Conservation (phyloP, 495 filamentous ascomycete genomes). For the Glarea lozoyensis region DNA sequence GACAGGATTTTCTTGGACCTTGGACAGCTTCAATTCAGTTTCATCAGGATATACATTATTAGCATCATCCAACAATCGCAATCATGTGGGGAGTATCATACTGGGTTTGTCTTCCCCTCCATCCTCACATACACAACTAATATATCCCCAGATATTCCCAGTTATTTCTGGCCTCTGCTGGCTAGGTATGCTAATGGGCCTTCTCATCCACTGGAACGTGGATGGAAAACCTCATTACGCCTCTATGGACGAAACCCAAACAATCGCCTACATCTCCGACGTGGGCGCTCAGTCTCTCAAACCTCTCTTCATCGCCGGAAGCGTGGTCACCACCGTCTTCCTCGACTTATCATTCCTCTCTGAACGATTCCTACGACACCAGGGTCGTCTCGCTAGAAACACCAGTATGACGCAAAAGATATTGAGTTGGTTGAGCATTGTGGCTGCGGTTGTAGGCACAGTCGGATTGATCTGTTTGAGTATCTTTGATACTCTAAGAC, state of each 20-base stretch:
- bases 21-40: background rate
- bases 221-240: constrained; percentile 62
- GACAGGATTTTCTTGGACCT: no score
- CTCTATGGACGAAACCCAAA: constrained; percentile 56
- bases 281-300: constrained; percentile 61
- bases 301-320: constrained; percentile 80
- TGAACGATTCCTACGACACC: constrained; percentile 77
- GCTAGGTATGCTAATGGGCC: constrained; percentile 53
- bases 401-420: constrained; percentile 58
- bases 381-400: constrained; percentile 62
- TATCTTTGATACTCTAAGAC: constrained; percentile 68
- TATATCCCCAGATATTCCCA: constrained; percentile 62
- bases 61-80: no score
- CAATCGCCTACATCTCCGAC: constrained; percentile 82
- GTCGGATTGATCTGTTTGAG: constrained; percentile 70
- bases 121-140: constrained; percentile 2
- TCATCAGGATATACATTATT: no score
- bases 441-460: constrained; percentile 69
- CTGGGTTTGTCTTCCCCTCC: constrained; percentile 31
- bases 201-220: constrained; percentile 27
- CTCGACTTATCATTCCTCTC: constrained; percentile 73
- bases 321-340: constrained; percentile 68
- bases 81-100: constrained; percentile 59
- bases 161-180: constrained; percentile 72
- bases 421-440: constrained; percentile 57